These are phyloP conservation scores for Maudiozyma turicensis DNA, from an alignment of 805 yeast genomes.

Conservation along the genomic window DNA sequence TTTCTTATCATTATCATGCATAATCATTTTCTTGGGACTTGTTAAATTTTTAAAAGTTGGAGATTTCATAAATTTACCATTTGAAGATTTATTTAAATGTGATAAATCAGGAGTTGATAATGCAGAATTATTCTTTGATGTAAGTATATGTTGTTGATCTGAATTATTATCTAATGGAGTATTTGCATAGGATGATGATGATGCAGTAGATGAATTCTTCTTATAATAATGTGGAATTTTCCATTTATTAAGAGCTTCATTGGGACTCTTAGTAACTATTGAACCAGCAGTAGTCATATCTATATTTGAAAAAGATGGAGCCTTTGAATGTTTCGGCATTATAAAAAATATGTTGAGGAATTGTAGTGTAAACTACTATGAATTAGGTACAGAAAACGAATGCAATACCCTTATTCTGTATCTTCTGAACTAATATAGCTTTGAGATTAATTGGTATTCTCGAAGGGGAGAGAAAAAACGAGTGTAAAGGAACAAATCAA, in stretches of 20 bases:
- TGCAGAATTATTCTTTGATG: neutral
- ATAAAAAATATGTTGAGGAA: too few relatives aligned
- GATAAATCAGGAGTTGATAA: neutral
- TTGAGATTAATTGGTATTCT: too few relatives aligned
- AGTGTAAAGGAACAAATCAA: too few relatives aligned
- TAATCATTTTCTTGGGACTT: slow-evolving; percentile 23
- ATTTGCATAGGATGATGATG: neutral
- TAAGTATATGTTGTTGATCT: neutral
- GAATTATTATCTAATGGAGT: neutral
- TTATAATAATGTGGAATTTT: slow-evolving; percentile 29
- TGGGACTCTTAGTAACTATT: slow-evolving; percentile 8
- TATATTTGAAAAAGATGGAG: neutral
- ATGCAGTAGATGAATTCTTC: slow-evolving; percentile 8
- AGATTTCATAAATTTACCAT: slow-evolving; percentile 1
- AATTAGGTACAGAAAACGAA: too few relatives aligned
- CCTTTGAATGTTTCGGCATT: neutral
- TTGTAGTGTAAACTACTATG: too few relatives aligned
- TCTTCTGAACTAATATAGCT: too few relatives aligned
- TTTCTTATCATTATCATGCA: slow-evolving; percentile 15
- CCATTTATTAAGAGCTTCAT: slow-evolving; percentile 25
- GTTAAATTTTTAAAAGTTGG: slow-evolving; percentile 19
- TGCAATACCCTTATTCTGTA: too few relatives aligned
- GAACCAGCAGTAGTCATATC: slow-evolving; percentile 1
- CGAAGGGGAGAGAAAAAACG: too few relatives aligned
- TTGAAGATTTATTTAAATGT: neutral